phyloP scores from a whole-genome alignment of 768 basidiomycete species.

The Termitomyces heimii region DNA sequence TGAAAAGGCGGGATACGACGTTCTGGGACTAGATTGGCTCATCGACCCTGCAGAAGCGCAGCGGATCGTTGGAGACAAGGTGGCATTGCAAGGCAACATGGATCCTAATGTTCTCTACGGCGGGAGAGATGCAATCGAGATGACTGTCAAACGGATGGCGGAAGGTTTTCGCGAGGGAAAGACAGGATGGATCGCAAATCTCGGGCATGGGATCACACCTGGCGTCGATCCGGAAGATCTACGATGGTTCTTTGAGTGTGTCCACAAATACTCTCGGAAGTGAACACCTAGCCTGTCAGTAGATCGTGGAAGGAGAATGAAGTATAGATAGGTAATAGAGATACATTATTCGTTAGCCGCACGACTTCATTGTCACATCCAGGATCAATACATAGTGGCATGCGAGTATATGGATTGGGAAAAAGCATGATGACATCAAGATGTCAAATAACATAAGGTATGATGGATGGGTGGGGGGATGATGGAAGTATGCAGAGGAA shows the following conservation, averaged over 20 bases:
- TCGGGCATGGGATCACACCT: conserved; percentile 97
- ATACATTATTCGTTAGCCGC: neutral
- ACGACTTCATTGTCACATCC: conserved; percentile 1
- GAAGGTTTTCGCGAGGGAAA: conserved; percentile 61
- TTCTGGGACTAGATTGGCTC: conserved; percentile 89
- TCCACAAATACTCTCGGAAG: conserved; percentile 67
- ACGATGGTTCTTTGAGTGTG: conserved; percentile 85
- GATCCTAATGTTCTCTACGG: conserved; percentile 88
- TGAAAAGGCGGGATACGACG: conserved; percentile 70
- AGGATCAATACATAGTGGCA: conserved; percentile 12
- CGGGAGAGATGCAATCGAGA: conserved; percentile 80
- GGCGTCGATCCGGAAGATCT: conserved; percentile 93
- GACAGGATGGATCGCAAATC: conserved; percentile 92
- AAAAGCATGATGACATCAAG: conserved; percentile 10
- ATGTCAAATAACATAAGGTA: conserved; percentile 16
- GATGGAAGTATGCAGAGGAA: conserved; percentile 21
- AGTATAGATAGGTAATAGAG: neutral
- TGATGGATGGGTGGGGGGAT: conserved; percentile 25
- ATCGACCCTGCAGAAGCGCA: conserved; percentile 73
- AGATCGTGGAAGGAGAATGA: neutral
- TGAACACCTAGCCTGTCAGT: neutral
- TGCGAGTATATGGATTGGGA: conserved; percentile 11
- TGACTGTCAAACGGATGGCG: conserved; percentile 77
- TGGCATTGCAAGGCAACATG: conserved; percentile 87
- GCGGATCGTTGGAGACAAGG: conserved; percentile 48